phyloP scores from a whole-genome alignment of 805 yeast genomes.

The Hermanozyma aechmeae region DNA sequence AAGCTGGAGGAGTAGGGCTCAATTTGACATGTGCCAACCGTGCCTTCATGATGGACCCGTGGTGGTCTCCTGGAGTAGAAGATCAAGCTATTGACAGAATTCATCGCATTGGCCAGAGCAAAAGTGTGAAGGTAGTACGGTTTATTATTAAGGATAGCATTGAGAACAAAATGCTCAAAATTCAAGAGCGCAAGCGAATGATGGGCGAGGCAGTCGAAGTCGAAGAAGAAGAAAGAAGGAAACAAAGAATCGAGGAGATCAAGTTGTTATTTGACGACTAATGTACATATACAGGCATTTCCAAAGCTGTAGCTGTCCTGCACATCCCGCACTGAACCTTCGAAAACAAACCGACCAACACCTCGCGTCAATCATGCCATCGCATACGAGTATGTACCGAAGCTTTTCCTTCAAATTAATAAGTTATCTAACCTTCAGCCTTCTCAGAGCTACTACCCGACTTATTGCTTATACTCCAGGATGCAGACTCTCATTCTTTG shows the following conservation, averaged over 20 bases:
- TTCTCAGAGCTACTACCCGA: slow-evolving; percentile 7
- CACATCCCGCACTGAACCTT: too few relatives aligned
- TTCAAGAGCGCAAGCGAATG: slow-evolving; percentile 77
- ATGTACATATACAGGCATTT: background rate
- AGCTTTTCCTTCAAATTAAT: too few relatives aligned
- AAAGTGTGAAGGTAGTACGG: slow-evolving; percentile 62
- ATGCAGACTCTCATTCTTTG: slow-evolving; percentile 5
- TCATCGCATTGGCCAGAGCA: slow-evolving; percentile 81
- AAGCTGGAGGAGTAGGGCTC: slow-evolving; percentile 93
- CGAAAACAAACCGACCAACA: too few relatives aligned
- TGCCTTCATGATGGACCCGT: slow-evolving; percentile 91
- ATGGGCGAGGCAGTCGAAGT: slow-evolving; percentile 73
- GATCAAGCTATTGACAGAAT: slow-evolving; percentile 88
- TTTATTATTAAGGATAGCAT: slow-evolving; percentile 78
- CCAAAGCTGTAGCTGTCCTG: background rate
- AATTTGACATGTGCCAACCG: slow-evolving; percentile 77
- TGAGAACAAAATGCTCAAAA: slow-evolving; percentile 79
- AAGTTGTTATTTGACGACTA: slow-evolving; percentile 52
- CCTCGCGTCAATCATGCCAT: too few relatives aligned
- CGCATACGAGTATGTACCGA: too few relatives aligned
- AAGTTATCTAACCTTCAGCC: background rate
- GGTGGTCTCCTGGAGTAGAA: slow-evolving; percentile 94
- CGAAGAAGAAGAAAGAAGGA: slow-evolving; percentile 65
- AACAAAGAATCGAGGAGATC: slow-evolving; percentile 63
- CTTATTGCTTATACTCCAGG: slow-evolving; percentile 4